Percentiles rank a stretch among this genome's conserved stretches.
phyloP scores from a whole-genome alignment of 225 moss, liverwort and hornwort species.

The Sphagnum tenellum region DNA sequence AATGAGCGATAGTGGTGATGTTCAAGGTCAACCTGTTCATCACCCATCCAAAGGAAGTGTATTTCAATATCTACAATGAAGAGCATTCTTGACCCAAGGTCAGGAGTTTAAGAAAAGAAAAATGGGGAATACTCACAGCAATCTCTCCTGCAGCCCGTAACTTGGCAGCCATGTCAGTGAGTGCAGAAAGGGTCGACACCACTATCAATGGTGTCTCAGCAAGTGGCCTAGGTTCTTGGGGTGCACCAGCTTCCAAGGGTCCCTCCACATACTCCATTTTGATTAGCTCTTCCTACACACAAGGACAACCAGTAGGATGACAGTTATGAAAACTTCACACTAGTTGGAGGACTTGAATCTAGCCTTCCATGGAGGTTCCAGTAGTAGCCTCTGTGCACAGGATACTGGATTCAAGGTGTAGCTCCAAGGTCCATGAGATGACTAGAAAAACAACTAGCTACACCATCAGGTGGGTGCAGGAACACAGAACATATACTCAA shows the following conservation, averaged over 20 bases:
- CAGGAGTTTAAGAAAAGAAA: background rate
- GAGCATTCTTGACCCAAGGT: background rate
- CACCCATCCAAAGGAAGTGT: conserved; percentile 2
- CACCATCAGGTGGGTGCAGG: no score
- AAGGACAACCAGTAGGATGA: background rate
- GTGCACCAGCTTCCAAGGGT: conserved; percentile 33
- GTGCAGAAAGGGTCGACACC: conserved; percentile 46
- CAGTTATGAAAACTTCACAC: no score
- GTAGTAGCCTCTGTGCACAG: no score
- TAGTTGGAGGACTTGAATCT: no score
- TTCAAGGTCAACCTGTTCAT: conserved; percentile 82
- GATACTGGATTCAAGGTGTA: no score
- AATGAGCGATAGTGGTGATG: conserved; percentile 94
- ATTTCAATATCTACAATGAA: background rate
- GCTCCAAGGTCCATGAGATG: no score
- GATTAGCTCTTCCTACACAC: conserved; percentile 55
- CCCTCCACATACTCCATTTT: conserved; percentile 56
- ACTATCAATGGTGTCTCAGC: conserved; percentile 62
- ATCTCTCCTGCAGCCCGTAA: conserved; percentile 71
- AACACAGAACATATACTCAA: no score
- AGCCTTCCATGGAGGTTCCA: no score
- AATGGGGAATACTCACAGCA: conserved; percentile 45
- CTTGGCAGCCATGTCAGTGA: conserved; percentile 67
- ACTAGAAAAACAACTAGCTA: no score
- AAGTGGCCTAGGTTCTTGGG: conserved; percentile 43